phyloP scores from a whole-genome alignment of 768 basidiomycete species.

The Leccinum subgranulosum region DNA sequence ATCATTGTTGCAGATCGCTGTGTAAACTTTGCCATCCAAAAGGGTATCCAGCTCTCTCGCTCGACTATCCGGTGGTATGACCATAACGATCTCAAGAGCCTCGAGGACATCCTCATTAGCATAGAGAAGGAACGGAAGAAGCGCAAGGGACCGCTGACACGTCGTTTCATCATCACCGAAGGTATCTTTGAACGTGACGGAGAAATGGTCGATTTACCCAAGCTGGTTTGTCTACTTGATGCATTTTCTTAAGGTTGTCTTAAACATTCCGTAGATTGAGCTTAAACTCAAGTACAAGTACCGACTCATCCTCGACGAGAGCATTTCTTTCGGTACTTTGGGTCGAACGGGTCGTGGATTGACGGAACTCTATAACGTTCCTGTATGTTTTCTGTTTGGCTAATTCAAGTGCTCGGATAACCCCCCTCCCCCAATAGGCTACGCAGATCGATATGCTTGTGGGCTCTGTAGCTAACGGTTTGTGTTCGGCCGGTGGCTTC shows the following conservation, averaged over 20 bases:
- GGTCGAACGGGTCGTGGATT: constrained; percentile 93
- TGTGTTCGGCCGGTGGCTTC: constrained; percentile 88
- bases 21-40: constrained; percentile 94
- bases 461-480: constrained; percentile 81
- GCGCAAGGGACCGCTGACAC: constrained; percentile 74
- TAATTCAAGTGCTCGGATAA: not conserved
- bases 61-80: constrained; percentile 94
- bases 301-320: constrained; percentile 91
- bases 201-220: constrained; percentile 87
- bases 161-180: constrained; percentile 94
- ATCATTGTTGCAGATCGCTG: constrained; percentile 97
- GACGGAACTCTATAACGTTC: constrained; percentile 92
- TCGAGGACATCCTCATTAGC: constrained; percentile 82
- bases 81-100: constrained; percentile 88
- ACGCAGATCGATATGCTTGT: constrained; percentile 93
- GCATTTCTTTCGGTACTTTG: constrained; percentile 88
- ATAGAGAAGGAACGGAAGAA: constrained; percentile 89
- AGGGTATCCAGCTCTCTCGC: constrained; percentile 91
- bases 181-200: constrained; percentile 97
- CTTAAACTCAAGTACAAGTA: constrained; percentile 96
- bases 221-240: constrained; percentile 64
- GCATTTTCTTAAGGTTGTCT: not conserved
- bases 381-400: constrained; percentile 49
- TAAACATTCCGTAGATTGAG: constrained; percentile 62
- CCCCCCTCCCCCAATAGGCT: constrained; percentile 48